A percentile compares a stretch with the other conserved stretches of the same genome.
These are phyloP conservation scores for Arachnopeziza araneosa DNA, from an alignment of 2,329 filamentous ascomycete species.

Conservation along the genomic window DNA sequence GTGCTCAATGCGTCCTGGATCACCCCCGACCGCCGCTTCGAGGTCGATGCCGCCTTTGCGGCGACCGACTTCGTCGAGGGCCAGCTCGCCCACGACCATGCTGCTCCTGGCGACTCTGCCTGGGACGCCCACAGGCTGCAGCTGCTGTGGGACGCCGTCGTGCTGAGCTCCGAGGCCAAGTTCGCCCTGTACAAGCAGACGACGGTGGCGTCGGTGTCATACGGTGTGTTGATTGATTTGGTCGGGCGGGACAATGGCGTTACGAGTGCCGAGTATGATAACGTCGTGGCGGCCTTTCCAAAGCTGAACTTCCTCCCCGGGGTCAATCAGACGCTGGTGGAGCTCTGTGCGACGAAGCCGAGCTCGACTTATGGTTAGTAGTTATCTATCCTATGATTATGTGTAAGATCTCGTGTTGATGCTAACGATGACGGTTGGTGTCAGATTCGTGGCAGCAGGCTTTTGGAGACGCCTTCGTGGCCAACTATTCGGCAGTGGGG, in stretches of 20 bases:
- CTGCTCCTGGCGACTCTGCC: constrained; percentile 1
- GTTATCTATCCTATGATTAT: constrained; percentile 9
- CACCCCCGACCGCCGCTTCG: constrained; percentile 41
- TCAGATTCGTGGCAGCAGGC: constrained; percentile 14
- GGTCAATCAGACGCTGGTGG: constrained; percentile 10
- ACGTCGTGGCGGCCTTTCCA: constrained; percentile 29
- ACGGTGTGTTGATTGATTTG: constrained; percentile 36
- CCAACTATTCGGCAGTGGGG: constrained; percentile 12
- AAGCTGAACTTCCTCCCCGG: constrained; percentile 26
- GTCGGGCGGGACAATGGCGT: constrained; percentile 15
- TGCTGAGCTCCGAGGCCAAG: constrained; percentile 35
- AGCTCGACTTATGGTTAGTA: constrained; percentile 14
- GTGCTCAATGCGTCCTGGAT: constrained; percentile 31
- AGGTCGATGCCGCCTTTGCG: constrained; percentile 44
- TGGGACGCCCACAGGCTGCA: constrained; percentile 39
- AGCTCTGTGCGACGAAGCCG: constrained; percentile 7
- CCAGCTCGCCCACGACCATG: constrained; percentile 14
- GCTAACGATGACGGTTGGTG: constrained; percentile 10
- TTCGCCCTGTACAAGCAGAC: constrained; percentile 39
- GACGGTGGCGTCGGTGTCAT: constrained; percentile 32
- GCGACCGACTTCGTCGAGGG: constrained; percentile 36
- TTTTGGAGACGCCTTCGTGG: constrained; percentile 12
- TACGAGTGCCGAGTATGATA: constrained; percentile 28
- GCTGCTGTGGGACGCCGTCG: constrained; percentile 44
- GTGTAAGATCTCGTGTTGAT: constrained; percentile 9